A percentile compares a stretch with the other conserved stretches of the same genome.
These are phyloP conservation scores for Heritiera fomes DNA, from an alignment of 345 rosid genomes.

Conservation along the genomic window DNA sequence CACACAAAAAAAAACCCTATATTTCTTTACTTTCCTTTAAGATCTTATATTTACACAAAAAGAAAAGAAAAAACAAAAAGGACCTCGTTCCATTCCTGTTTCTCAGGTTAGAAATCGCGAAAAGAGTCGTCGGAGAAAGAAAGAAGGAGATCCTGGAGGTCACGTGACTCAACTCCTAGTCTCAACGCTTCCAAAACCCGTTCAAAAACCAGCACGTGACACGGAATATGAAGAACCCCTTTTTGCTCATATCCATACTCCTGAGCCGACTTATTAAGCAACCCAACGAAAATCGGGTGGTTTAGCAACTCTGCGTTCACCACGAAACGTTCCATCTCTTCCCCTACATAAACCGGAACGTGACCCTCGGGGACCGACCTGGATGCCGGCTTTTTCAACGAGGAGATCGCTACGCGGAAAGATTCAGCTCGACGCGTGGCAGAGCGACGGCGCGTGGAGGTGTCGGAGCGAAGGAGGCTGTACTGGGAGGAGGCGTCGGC, in stretches of 20 bases:
- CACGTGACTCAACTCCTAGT: constrained; percentile 60
- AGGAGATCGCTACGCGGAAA: constrained; percentile 25
- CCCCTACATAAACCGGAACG: constrained; percentile 92
- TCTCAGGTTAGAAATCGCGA: constrained; percentile 7
- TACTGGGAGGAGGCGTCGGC: constrained; percentile 76
- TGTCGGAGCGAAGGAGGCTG: constrained; percentile 67
- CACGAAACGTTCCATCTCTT: constrained; percentile 87
- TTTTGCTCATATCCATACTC: constrained; percentile 94
- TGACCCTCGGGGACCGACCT: constrained; percentile 72
- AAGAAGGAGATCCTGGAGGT: constrained; percentile 45
- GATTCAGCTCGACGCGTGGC: constrained; percentile 26
- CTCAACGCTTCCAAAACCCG: constrained; percentile 81
- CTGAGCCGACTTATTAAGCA: constrained; percentile 82
- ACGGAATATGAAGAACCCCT: constrained; percentile 88
- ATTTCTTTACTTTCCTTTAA: neutral
- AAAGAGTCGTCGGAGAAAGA: constrained; percentile 21
- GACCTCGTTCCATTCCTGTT: neutral
- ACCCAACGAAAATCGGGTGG: constrained; percentile 75
- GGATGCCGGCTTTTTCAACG: constrained; percentile 29
- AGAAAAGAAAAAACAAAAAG: neutral
- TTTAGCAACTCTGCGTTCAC: constrained; percentile 83
- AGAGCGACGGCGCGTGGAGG: constrained; percentile 23
- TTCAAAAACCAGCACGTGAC: constrained; percentile 83
- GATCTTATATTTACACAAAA: constrained; percentile 2
- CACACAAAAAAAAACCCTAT: neutral